phyloP scores from a whole-genome alignment of 306 rosid species.

The Trifolium fragiferum region DNA sequence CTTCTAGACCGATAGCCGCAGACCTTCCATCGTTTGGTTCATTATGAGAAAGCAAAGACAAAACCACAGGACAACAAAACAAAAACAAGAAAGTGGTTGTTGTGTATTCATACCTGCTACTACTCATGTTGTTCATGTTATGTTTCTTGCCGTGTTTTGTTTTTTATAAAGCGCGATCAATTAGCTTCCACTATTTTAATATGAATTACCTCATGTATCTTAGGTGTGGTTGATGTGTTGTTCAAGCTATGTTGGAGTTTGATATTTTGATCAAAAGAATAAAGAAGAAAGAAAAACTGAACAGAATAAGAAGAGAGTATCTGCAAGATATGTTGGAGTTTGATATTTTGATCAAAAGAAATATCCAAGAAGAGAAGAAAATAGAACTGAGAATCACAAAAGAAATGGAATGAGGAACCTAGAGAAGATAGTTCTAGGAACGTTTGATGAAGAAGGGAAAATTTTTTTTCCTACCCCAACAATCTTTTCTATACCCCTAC shows the following conservation, averaged over 20 bases:
- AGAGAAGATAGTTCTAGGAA: too few relatives aligned
- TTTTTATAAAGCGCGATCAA: not conserved
- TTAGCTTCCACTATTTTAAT: not conserved
- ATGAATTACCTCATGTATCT: too few relatives aligned
- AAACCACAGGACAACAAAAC: slow-evolving; percentile 49
- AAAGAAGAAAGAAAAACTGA: too few relatives aligned
- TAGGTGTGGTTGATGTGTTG: too few relatives aligned
- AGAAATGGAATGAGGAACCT: not conserved
- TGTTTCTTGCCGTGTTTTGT: not conserved
- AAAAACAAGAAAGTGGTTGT: slow-evolving; percentile 28
- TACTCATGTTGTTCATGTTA: slow-evolving; percentile 28
- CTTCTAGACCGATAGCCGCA: not conserved
- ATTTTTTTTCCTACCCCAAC: too few relatives aligned
- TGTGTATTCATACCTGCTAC: slow-evolving; percentile 50
- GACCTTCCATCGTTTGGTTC: slow-evolving; percentile 38
- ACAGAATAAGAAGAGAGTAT: too few relatives aligned
- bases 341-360: not conserved
- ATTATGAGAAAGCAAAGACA: slow-evolving; percentile 54
- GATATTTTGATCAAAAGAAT: too few relatives aligned
- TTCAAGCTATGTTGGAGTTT: too few relatives aligned
- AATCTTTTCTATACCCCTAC: too few relatives aligned
- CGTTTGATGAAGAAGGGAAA: not conserved
- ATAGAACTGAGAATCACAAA: not conserved
- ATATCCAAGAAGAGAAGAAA: not conserved
- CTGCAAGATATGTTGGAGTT: not conserved